Evolutionary conservation across 2,329 filamentous ascomycete genomes (phyloP), one percentile per base, ranked within the genome.

Genomic region (Lachnellula suecica): DNA sequence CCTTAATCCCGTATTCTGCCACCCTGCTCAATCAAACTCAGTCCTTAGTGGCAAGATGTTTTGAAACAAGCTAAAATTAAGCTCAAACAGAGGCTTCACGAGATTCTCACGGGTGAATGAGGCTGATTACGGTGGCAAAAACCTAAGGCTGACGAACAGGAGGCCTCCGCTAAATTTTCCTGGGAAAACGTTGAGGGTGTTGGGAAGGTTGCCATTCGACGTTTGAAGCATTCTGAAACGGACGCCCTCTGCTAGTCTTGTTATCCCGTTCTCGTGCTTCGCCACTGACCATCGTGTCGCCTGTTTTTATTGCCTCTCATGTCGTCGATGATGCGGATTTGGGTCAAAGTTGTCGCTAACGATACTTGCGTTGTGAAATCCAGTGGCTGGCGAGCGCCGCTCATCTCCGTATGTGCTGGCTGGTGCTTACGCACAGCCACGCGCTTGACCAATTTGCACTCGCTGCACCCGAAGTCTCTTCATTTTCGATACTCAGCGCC

Each of bases 151-250:
- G 44, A 37, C 44, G 29, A 47, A 37, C 29, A 47, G 19, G 44
- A 35, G 29, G 19, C 38, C 19, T 42, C 19, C 38, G 17, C n/a
- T 42, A 13, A n/a, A 20, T 11, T 13, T 13, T 42, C 38, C 38
- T 42, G 38, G 44, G 44, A 47, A 47, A 37, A 22, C 7, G 29
- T 17, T 4, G 10, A 22, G 17, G 22, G 20, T n/a, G 25, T 11
- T 24, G 24, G 19, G 44, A 47, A 20, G 17, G 20, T n/a, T 17
- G 20, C 37, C 17, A 44, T 44, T 15, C n/a, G 2, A 6, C 20
- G 31, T 35, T 22, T 47, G 31, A 22, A 25, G n/a, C n/a, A 24
- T 38, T 37, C 20, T 37, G 44, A 37, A 47, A 47, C 44, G n/a
- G 9, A 37, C 13, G 20, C 44, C 20, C 31, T 47, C 15, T 38